Evolutionary conservation across 1,284 basidiomycete genomes (phyloP).

Genomic region (Melampsora americana): DNA sequence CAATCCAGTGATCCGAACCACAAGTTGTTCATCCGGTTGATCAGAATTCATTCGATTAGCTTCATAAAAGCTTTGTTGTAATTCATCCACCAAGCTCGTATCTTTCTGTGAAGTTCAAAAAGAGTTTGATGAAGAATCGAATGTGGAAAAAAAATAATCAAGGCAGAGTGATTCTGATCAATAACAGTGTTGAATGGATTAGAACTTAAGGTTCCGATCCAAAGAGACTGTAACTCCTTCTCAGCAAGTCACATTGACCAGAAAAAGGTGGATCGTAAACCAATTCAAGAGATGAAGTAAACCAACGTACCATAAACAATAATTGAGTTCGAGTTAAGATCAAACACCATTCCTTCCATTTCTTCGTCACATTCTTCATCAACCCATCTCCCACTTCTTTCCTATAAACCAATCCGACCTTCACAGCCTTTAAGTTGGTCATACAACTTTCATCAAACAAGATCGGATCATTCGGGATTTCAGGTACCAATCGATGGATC

Average conservation of each 20-base stretch:
- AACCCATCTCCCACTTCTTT: conserved; percentile 57
- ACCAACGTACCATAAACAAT: conserved; percentile 77
- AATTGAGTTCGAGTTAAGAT: conserved; percentile 85
- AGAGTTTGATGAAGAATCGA: too few species aligned
- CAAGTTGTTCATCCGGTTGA: conserved; percentile 20
- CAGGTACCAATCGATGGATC: conserved; percentile 5
- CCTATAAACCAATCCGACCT: conserved; percentile 74
- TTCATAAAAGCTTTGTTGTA: conserved; percentile 19
- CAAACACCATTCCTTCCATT: conserved; percentile 84
- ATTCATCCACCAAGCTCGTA: conserved; percentile 10
- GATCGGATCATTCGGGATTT: background rate
- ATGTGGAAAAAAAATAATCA: too few species aligned
- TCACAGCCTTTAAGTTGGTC: conserved; percentile 55
- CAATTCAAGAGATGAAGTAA: too few species aligned
- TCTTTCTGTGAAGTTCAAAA: conserved; percentile 29
- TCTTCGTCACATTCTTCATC: conserved; percentile 70
- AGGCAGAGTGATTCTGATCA: too few species aligned
- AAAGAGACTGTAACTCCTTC: too few species aligned
- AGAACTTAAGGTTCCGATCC: too few species aligned
- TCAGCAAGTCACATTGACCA: too few species aligned
- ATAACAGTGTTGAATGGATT: too few species aligned
- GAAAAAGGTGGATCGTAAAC: too few species aligned
- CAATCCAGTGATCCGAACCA: conserved; percentile 58
- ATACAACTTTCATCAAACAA: background rate
- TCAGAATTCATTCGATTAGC: conserved; percentile 15